Evolutionary conservation across 495 filamentous ascomycete species (phyloP).

Genomic region (Neurospora africana): DNA sequence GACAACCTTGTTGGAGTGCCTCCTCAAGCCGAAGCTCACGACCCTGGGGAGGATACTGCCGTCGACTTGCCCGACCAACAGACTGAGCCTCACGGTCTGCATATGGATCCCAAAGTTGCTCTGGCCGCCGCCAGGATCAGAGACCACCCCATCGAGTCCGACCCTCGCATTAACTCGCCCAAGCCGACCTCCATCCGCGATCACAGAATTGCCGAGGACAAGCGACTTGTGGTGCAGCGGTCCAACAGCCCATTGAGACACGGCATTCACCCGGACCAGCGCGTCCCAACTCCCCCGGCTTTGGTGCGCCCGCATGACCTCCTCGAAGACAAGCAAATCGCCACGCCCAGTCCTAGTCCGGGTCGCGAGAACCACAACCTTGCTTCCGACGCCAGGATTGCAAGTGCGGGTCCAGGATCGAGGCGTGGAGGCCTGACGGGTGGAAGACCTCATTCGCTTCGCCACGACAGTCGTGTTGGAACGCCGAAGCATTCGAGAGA

Average conservation of each 20-base stretch:
- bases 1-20: background rate
- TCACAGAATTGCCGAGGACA: constrained; percentile 12
- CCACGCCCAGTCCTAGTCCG: constrained; percentile 9
- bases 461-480: background rate
- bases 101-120: background rate
- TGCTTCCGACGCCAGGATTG: constrained; percentile 6
- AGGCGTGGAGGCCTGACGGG: background rate
- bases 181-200: background rate
- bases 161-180: constrained; percentile 4
- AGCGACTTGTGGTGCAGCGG: background rate
- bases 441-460: background rate
- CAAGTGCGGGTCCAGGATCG: background rate
- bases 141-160: constrained; percentile 5
- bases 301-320: constrained; percentile 5
- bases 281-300: constrained; percentile 10
- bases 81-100: background rate
- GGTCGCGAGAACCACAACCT: constrained; percentile 8
- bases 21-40: background rate
- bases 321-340: constrained; percentile 5
- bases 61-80: background rate
- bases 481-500: background rate
- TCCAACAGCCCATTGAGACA: background rate
- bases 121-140: background rate
- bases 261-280: constrained; percentile 8
- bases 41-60: background rate